Percentiles rank a stretch among this genome's conserved stretches.
phyloP scores from a whole-genome alignment of 2,329 filamentous ascomycete genomes.

The Hymenoscyphus salicellus region DNA sequence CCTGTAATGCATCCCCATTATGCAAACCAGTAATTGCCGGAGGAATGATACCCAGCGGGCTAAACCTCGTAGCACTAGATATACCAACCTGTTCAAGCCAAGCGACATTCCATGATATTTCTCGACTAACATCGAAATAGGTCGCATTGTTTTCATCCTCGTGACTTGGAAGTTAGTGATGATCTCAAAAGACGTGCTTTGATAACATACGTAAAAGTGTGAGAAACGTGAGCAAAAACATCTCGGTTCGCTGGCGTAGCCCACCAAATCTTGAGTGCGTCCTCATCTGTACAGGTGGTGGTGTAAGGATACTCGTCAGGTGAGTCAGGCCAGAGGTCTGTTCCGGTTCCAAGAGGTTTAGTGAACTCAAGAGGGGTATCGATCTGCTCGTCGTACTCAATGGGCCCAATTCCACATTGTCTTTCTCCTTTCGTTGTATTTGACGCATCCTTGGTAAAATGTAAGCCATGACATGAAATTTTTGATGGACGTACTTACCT shows the following conservation, averaged over 20 bases:
- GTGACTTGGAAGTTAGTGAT: conserved; percentile 41
- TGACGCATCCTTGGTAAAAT: conserved; percentile 24
- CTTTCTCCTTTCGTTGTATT: conserved; percentile 18
- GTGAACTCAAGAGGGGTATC: conserved; percentile 46
- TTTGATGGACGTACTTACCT: conserved; percentile 22
- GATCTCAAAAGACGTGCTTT: conserved; percentile 33
- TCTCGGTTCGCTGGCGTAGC: conserved; percentile 48
- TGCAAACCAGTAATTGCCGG: conserved; percentile 62
- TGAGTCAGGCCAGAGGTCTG: conserved; percentile 45
- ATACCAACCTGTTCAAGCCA: conserved; percentile 56
- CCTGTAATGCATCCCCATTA: conserved; percentile 60
- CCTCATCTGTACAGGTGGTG: conserved; percentile 45
- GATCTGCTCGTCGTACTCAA: conserved; percentile 45
- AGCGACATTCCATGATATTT: conserved; percentile 58
- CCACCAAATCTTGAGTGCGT: conserved; percentile 55
- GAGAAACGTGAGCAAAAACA: conserved; percentile 56
- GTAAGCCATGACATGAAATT: not conserved
- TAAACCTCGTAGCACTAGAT: conserved; percentile 46
- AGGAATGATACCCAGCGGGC: conserved; percentile 55
- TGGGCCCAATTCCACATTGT: conserved; percentile 34
- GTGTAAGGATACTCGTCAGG: conserved; percentile 29
- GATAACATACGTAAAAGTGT: conserved; percentile 51
- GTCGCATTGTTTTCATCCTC: conserved; percentile 28
- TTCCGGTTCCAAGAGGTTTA: conserved; percentile 50
- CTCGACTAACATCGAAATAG: conserved; percentile 53